Conservation (phyloP, 1,139 yeast genomes). For the Barnettozyma hawaiiensis region DNA sequence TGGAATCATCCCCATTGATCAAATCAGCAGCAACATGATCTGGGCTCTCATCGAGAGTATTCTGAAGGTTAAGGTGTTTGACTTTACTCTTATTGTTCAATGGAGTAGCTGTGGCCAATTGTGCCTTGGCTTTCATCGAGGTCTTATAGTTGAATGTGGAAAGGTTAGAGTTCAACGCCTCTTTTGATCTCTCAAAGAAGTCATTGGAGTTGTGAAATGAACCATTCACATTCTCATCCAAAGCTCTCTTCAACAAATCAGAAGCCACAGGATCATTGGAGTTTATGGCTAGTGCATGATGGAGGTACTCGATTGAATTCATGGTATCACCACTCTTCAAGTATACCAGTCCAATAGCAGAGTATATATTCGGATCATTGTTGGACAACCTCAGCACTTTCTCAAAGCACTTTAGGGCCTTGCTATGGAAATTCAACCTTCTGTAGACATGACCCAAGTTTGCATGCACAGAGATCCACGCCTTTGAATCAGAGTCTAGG, state of each 20-base stretch:
- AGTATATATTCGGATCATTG: constrained; percentile 66
- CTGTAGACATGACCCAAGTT: constrained; percentile 91
- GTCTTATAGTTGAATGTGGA: constrained; percentile 15
- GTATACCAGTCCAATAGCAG: constrained; percentile 82
- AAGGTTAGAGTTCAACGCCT: constrained; percentile 9
- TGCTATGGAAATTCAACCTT: constrained; percentile 53
- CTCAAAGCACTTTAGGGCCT: constrained; percentile 70
- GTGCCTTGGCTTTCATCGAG: constrained; percentile 4
- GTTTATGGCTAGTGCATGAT: constrained; percentile 71
- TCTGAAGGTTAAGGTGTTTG: constrained; percentile 8
- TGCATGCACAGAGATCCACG: constrained; percentile 82
- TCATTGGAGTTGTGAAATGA: constrained; percentile 2
- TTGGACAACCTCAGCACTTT: constrained; percentile 68
- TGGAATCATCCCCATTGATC: constrained; percentile 48
- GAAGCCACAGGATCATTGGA: constrained; percentile 83
- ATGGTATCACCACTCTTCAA: constrained; percentile 59
- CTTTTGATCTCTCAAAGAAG: constrained; percentile 17
- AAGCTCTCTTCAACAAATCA: constrained; percentile 74
- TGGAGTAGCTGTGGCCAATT: constrained; percentile 23
- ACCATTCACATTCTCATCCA: constrained; percentile 47
- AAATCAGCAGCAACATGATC: constrained; percentile 32
- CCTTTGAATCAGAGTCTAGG: constrained; percentile 71
- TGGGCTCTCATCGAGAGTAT: constrained; percentile 21
- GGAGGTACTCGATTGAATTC: constrained; percentile 72
- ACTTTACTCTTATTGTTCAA: constrained; percentile 25